Conservation (phyloP, 225 moss, liverwort and hornwort genomes). For the Rhytidiadelphus loreus region DNA sequence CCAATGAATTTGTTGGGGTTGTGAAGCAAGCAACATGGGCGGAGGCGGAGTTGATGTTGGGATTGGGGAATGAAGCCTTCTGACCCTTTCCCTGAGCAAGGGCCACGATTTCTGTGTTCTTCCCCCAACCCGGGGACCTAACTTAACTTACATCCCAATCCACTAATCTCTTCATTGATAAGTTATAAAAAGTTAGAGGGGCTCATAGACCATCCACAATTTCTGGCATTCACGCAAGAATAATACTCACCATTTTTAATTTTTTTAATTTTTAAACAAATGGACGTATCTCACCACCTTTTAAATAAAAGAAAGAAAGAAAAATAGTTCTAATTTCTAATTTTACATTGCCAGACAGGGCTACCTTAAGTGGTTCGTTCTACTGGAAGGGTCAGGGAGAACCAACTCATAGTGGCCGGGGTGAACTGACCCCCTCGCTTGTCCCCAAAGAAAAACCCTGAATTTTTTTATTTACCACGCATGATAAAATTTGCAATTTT, state of each 20-base stretch:
- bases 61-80: background rate
- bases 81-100: constrained; percentile 17
- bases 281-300: no score
- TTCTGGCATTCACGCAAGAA: background rate
- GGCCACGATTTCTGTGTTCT: constrained; percentile 4
- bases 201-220: background rate
- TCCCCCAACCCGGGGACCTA: background rate
- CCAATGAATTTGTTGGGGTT: background rate
- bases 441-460: rapidly evolving
- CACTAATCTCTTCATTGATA: background rate
- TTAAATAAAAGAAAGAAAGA: no score
- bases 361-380: background rate
- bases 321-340: background rate
- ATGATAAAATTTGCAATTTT: background rate
- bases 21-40: background rate
- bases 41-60: background rate
- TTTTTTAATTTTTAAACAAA: no score
- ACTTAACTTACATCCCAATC: background rate
- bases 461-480: background rate
- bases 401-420: rapidly evolving
- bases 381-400: background rate
- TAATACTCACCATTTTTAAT: background rate
- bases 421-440: no score
- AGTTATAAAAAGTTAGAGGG: background rate
- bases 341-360: background rate